Evolutionary conservation across 1,139 yeast genomes (phyloP).

Genomic region (Blastobotrys illinoisensis): DNA sequence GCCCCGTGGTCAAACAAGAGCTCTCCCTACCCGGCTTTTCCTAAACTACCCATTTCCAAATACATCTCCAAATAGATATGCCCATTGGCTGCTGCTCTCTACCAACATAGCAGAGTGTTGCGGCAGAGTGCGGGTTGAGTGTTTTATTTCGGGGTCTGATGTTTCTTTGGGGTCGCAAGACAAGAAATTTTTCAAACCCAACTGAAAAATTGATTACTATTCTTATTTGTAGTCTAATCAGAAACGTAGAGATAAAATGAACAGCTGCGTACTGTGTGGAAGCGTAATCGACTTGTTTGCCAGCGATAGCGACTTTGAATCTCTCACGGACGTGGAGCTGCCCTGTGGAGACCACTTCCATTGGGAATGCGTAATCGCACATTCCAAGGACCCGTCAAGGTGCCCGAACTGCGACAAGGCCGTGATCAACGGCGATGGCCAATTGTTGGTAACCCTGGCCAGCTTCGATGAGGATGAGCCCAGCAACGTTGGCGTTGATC

Average conservation of each 20-base stretch:
- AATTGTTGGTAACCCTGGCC: constrained; percentile 16
- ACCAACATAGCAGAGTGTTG: too few relatives aligned
- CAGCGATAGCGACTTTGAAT: background rate
- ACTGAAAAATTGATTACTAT: background rate
- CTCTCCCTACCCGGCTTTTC: background rate
- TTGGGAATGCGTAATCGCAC: constrained; percentile 21
- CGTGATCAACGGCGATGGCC: constrained; percentile 10
- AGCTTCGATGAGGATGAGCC: constrained; percentile 17
- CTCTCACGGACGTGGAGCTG: constrained; percentile 6
- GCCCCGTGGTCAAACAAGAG: background rate
- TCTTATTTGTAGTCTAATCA: background rate
- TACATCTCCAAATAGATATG: too few relatives aligned
- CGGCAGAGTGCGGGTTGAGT: background rate
- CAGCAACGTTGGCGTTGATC: constrained; percentile 7
- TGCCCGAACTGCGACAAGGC: constrained; percentile 19
- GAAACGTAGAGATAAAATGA: background rate
- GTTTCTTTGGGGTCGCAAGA: background rate
- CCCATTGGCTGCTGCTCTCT: too few relatives aligned
- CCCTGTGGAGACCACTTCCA: constrained; percentile 20
- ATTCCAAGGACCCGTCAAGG: constrained; percentile 9
- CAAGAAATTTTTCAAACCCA: background rate
- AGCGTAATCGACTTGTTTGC: background rate
- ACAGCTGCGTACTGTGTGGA: background rate
- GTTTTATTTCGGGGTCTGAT: background rate
- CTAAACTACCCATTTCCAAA: background rate